Evolutionary conservation across 768 basidiomycete genomes (phyloP), one percentile per base, ranked within the genome.

Genomic region (Boletus bicolor): DNA sequence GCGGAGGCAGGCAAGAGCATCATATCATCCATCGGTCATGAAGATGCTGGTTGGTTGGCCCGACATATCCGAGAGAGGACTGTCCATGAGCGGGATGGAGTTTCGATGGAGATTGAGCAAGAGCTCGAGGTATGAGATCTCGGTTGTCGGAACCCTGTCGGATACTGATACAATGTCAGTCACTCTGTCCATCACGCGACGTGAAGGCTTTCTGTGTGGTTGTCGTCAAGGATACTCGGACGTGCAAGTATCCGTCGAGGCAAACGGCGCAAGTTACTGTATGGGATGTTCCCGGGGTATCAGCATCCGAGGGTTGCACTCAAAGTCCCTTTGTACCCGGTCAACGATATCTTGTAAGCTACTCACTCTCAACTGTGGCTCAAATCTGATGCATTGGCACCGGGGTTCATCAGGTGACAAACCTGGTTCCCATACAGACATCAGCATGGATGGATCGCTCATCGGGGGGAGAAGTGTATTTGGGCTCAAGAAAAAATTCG

Each of bases 171-270:
- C 19, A 7, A 39, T 28, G 59, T 26, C 65, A 86, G 85, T 72
- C 69, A 17, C 66, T 73, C 32, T 93, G 85, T 63, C 93, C 93
- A 4, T 77, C 84, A 3, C 83, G 94, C 7, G 73, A 89, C 24
- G 85, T 93, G 12, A 82, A 85, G 41, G 83, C 78, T 49, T 93
- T 96, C 72, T 78, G 91, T 42, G 82, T 95, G 6, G 65, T 93
- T 15, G 75, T 84, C 14, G 78, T 87, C 15, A 74, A 81, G 59
- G 94, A 90, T 65, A 80, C 82, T 17, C 76, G 77, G 36, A 85
- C 83, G 28, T 60, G 65, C 0, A 77, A 79, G 56, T 75, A 79
- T 49, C 77, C 79, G 0, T 74, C 81, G 8, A 74, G 80, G 56
- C 80, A 91, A 48, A 77, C 73, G 2, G 93, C 86, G 0, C 89